Percentiles rank a stretch among this genome's conserved stretches.
Conservation (phyloP, 305 asterid genomes). For the Solanum hybrid region DNA sequence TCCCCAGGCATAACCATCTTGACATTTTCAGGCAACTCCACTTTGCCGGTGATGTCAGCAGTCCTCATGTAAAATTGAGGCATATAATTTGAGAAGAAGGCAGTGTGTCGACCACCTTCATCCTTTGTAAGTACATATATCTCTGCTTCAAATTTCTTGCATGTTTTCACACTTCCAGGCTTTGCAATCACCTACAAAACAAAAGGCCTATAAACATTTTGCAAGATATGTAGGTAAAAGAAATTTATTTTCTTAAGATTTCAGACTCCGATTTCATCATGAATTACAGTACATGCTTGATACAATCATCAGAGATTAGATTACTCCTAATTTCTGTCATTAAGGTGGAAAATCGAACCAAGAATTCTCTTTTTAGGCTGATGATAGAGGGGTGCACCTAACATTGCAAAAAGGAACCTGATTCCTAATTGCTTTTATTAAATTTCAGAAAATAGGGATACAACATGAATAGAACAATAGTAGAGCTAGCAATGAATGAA, state of each 20-base stretch:
- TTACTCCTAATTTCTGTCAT: background rate
- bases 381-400: background rate
- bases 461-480: background rate
- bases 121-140: slow-evolving; percentile 97
- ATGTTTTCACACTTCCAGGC: slow-evolving; percentile 73
- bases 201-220: background rate
- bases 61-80: slow-evolving; percentile 99
- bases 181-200: slow-evolving; percentile 86
- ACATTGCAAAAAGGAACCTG: background rate
- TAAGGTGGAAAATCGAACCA: background rate
- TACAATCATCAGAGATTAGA: background rate
- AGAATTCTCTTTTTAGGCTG: background rate
- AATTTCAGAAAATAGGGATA: background rate
- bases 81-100: slow-evolving; percentile 87
- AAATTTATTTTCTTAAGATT: background rate
- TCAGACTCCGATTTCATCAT: background rate
- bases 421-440: background rate
- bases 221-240: background rate
- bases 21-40: slow-evolving; percentile 90
- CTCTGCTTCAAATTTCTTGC: slow-evolving; percentile 93
- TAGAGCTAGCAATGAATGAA: background rate
- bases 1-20: slow-evolving; percentile 99
- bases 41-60: slow-evolving; percentile 97
- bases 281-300: background rate
- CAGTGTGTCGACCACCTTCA: slow-evolving; percentile 99